Evolutionary conservation across 75 land plant species (phyloP).

Genomic region (Adiantum capillusveneris): DNA sequence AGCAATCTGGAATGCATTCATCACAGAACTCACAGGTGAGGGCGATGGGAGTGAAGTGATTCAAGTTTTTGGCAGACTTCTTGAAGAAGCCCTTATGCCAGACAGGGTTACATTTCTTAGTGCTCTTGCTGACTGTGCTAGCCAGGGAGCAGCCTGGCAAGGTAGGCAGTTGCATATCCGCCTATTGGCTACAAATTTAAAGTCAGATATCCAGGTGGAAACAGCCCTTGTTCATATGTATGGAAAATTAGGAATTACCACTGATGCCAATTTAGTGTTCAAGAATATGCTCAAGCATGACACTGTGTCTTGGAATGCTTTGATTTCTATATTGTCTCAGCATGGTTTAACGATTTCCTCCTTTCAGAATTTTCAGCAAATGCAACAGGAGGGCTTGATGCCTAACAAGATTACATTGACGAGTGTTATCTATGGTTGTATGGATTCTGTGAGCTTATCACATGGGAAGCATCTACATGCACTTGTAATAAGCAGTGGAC

Average conservation of each 20-base stretch:
- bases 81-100: constrained; percentile 1
- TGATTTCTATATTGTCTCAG: constrained; percentile 14
- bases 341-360: not conserved
- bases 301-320: constrained; percentile 14
- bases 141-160: constrained; percentile 17
- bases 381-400: constrained; percentile 6
- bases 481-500: constrained; percentile 30
- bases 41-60: constrained; percentile 2
- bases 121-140: constrained; percentile 35
- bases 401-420: constrained; percentile 20
- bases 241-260: not conserved
- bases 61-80: constrained; percentile 6
- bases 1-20: constrained; percentile 15
- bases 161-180: constrained; percentile 19
- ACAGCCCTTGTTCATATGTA: constrained; percentile 8
- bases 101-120: constrained; percentile 37
- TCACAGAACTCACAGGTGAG: constrained; percentile 1
- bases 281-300: not conserved
- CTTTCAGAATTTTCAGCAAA: constrained; percentile 3
- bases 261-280: not conserved
- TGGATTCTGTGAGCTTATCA: constrained; percentile 24
- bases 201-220: constrained; percentile 1
- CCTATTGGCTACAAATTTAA: too few relatives aligned
- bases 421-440: constrained; percentile 10
- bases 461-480: constrained; percentile 38